phyloP scores from a whole-genome alignment of 495 filamentous ascomycete genomes.

The Evansstolkia leycettana region DNA sequence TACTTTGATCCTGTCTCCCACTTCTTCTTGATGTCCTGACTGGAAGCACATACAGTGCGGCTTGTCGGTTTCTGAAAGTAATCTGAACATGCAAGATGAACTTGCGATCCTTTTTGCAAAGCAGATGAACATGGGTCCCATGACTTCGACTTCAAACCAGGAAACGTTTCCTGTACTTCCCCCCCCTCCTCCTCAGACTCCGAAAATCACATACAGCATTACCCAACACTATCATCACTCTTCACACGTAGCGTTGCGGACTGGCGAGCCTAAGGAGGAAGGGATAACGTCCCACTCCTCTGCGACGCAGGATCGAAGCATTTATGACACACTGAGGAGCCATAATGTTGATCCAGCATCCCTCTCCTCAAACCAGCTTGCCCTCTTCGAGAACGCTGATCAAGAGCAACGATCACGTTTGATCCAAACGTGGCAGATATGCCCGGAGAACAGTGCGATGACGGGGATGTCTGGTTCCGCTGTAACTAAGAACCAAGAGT shows the following conservation, averaged over 20 bases:
- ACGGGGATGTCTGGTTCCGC: slow-evolving; percentile 21
- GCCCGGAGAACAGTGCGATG: slow-evolving; percentile 26
- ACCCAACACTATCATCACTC: slow-evolving; percentile 70
- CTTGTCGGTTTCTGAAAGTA: slow-evolving; percentile 26
- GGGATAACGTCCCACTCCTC: background rate
- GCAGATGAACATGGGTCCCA: slow-evolving; percentile 37
- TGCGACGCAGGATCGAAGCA: slow-evolving; percentile 14
- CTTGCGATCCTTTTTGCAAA: slow-evolving; percentile 54
- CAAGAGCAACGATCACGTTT: slow-evolving; percentile 44
- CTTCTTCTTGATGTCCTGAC: slow-evolving; percentile 5
- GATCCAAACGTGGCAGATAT: slow-evolving; percentile 56
- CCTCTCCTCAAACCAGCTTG: slow-evolving; percentile 45
- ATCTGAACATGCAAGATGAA: slow-evolving; percentile 48
- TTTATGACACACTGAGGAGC: slow-evolving; percentile 23
- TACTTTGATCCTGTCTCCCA: slow-evolving; percentile 1
- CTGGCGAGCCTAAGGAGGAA: slow-evolving; percentile 27
- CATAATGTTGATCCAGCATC: slow-evolving; percentile 41
- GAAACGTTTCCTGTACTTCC: background rate
- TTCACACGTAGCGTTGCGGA: slow-evolving; percentile 38
- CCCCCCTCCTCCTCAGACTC: slow-evolving; percentile 5
- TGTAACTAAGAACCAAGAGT: too few species aligned
- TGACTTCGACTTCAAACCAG: slow-evolving; percentile 10
- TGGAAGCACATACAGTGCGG: slow-evolving; percentile 19
- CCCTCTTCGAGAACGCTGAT: slow-evolving; percentile 48
- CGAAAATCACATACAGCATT: slow-evolving; percentile 49